These are phyloP conservation scores for Aegilops bicornis DNA, from an alignment of 176 grass and related monocot genomes.

Conservation along the genomic window DNA sequence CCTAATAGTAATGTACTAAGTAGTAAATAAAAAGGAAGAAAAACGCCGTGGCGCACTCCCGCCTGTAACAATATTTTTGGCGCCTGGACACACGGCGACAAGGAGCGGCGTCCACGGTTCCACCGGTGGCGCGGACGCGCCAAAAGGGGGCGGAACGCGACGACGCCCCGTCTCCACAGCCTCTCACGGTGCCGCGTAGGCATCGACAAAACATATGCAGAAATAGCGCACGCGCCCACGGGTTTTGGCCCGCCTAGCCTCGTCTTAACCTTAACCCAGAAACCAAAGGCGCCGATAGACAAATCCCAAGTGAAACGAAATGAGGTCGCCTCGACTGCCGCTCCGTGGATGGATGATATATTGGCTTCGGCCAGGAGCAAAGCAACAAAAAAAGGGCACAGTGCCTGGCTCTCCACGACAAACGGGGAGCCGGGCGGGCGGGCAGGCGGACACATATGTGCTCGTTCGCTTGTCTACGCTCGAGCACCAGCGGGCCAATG, in stretches of 20 bases:
- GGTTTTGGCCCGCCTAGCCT: background rate
- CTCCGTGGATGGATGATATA: background rate
- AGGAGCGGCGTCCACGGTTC: background rate
- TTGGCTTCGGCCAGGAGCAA: constrained; percentile 42
- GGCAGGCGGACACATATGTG: background rate
- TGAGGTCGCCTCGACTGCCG: background rate
- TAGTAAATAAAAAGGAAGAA: background rate
- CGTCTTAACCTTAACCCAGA: background rate
- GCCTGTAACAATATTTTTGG: background rate
- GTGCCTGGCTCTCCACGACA: background rate
- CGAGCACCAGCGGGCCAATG: constrained; percentile 28
- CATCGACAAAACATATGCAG: constrained; percentile 38
- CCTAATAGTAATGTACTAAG: too few species aligned
- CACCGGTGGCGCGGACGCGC: background rate
- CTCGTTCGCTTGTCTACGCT: constrained; percentile 19
- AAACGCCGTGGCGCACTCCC: background rate
- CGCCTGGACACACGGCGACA: background rate
- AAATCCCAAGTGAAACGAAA: background rate
- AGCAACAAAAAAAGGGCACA: constrained; percentile 27
- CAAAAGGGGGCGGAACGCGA: background rate
- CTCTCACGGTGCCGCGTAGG: constrained; percentile 17
- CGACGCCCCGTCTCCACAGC: constrained; percentile 19
- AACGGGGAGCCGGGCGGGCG: background rate
- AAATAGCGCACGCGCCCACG: background rate
- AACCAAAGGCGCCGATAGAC: background rate